Conservation (phyloP, 805 yeast species). For the Lachancea lanzarotensis region DNA sequence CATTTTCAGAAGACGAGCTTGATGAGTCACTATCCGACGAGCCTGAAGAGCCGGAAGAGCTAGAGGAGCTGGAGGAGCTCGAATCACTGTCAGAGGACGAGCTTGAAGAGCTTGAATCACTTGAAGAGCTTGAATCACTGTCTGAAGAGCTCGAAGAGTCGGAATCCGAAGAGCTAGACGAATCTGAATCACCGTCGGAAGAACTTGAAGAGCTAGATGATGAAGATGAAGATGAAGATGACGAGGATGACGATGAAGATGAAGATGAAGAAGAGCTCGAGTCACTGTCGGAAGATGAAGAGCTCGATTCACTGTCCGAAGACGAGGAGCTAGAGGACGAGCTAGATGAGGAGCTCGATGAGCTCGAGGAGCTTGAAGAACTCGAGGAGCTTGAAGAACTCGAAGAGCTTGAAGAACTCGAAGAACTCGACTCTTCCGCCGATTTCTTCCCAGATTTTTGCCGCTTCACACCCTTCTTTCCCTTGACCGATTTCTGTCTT, state of each 20-base stretch:
- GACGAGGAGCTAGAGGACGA: conserved; percentile 7
- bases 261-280: conserved; percentile 16
- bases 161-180: conserved; percentile 10
- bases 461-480: no score
- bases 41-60: conserved; percentile 12
- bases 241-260: conserved; percentile 12
- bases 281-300: conserved; percentile 4
- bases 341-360: conserved; percentile 1
- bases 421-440: conserved; percentile 5
- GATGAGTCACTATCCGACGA: no score
- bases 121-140: neutral
- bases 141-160: conserved; percentile 14
- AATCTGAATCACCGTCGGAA: conserved; percentile 8
- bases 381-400: conserved; percentile 2
- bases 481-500: no score
- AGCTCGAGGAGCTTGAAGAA: conserved; percentile 2
- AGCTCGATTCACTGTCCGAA: conserved; percentile 12
- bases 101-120: conserved; percentile 7
- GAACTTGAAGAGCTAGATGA: conserved; percentile 13
- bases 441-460: no score
- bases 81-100: conserved; percentile 8
- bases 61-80: conserved; percentile 12
- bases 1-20: neutral
- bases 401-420: neutral
- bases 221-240: conserved; percentile 14